These are phyloP conservation scores for Nigrospora osmanthi DNA, from an alignment of 2,329 filamentous ascomycete species.

Conservation along the genomic window DNA sequence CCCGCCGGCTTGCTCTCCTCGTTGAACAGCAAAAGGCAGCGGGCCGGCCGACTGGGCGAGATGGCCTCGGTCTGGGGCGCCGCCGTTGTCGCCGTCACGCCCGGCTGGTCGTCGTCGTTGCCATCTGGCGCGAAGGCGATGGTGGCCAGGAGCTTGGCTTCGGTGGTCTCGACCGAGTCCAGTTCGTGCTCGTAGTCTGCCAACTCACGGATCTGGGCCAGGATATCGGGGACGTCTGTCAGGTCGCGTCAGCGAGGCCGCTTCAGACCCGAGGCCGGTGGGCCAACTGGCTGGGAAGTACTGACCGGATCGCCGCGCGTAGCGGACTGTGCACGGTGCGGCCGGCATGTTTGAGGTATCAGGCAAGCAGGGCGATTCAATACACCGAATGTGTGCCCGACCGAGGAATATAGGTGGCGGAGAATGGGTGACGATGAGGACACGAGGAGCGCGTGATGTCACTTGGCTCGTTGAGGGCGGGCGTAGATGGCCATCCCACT, in stretches of 20 bases:
- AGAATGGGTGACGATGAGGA: no score
- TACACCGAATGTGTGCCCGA: no score
- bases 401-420: no score
- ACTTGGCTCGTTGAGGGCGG: no score
- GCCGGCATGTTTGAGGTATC: neutral
- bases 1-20: constrained; percentile 47
- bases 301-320: constrained; percentile 53
- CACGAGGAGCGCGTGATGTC: no score
- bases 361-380: no score
- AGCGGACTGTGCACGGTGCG: constrained; percentile 34
- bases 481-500: no score
- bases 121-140: constrained; percentile 65
- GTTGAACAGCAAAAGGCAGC: constrained; percentile 62
- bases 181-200: constrained; percentile 81
- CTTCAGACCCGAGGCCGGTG: neutral
- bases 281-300: neutral
- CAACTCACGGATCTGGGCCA: constrained; percentile 74
- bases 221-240: constrained; percentile 73
- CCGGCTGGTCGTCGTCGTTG: constrained; percentile 23
- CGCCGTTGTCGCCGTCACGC: constrained; percentile 17
- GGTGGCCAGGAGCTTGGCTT: constrained; percentile 62
- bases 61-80: constrained; percentile 43
- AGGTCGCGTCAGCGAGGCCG: constrained; percentile 4
- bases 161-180: constrained; percentile 69
- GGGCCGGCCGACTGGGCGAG: constrained; percentile 54